Percentiles rank a stretch among this genome's conserved stretches.
Conservation (phyloP, 108 stramenopile genomes). For the Skeletonema tropicum region DNA sequence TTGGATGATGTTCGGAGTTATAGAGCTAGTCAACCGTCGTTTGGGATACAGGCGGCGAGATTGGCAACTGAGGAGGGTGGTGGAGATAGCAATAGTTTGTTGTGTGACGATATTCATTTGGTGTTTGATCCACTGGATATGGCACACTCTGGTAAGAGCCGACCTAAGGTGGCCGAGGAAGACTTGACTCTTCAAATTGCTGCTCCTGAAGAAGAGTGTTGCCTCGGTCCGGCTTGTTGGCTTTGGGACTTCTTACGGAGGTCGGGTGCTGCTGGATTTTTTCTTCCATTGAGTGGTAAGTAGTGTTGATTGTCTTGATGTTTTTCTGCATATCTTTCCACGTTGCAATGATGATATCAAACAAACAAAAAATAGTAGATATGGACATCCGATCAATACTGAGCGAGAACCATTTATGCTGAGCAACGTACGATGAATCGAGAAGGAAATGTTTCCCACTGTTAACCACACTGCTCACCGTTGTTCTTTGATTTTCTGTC, state of each 20-base stretch:
- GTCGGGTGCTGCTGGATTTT: conserved; percentile 92
- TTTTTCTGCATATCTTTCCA: neutral
- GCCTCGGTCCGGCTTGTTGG: conserved; percentile 98
- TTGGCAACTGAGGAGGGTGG: conserved; percentile 27
- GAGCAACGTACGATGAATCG: conserved; percentile 29
- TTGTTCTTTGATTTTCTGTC: neutral
- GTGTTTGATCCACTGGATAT: conserved; percentile 17
- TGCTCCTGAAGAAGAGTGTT: conserved; percentile 96
- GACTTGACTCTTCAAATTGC: conserved; percentile 43
- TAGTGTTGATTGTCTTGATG: neutral
- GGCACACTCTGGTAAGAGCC: conserved; percentile 5
- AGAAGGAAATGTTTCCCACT: neutral
- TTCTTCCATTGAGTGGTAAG: conserved; percentile 91
- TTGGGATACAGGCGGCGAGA: conserved; percentile 87
- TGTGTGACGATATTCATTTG: conserved; percentile 34
- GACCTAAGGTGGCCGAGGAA: conserved; percentile 24
- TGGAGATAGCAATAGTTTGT: conserved; percentile 12
- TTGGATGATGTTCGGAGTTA: conserved; percentile 94
- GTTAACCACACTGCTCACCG: neutral
- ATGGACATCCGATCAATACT: conserved; percentile 53
- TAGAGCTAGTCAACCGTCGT: conserved; percentile 83
- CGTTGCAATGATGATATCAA: conserved; percentile 44
- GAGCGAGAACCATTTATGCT: conserved; percentile 35
- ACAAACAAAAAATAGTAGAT: conserved; percentile 46
- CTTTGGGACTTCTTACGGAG: conserved; percentile 98